A percentile compares a stretch with the other conserved stretches of the same genome.
Conservation (phyloP, 2,329 filamentous ascomycete genomes). For the Aspergillus fischeri region DNA sequence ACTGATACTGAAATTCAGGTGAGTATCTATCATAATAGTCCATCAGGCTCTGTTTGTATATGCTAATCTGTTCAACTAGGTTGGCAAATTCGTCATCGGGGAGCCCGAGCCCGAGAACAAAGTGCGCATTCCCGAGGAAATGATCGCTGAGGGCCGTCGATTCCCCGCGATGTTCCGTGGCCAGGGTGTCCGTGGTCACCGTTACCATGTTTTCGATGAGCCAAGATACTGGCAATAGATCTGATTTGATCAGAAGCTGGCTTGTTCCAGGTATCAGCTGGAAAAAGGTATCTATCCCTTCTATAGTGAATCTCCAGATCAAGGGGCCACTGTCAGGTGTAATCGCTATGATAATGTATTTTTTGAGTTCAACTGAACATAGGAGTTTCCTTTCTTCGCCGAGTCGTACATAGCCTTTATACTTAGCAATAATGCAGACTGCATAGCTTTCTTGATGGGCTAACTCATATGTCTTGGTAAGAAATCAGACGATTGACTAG, state of each 20-base stretch:
- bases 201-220: slow-evolving; percentile 93
- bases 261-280: neutral
- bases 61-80: slow-evolving; percentile 34
- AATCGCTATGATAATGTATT: slow-evolving; percentile 8
- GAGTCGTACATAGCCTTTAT: neutral
- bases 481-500: too few species aligned
- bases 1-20: slow-evolving; percentile 96
- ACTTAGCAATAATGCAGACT: neutral
- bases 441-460: neutral
- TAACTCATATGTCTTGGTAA: too few species aligned
- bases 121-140: slow-evolving; percentile 64
- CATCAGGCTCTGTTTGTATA: neutral
- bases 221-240: slow-evolving; percentile 62
- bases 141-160: slow-evolving; percentile 70
- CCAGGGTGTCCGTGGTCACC: slow-evolving; percentile 79
- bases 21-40: slow-evolving; percentile 22
- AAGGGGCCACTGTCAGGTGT: slow-evolving; percentile 1
- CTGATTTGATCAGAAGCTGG: neutral
- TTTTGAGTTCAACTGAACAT: slow-evolving; percentile 3
- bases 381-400: neutral
- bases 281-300: neutral
- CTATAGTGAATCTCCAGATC: slow-evolving; percentile 4
- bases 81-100: slow-evolving; percentile 89
- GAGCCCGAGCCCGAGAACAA: slow-evolving; percentile 60
- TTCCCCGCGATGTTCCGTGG: slow-evolving; percentile 85